Evolutionary conservation across 768 basidiomycete genomes (phyloP), one percentile per base, ranked within the genome.

Genomic region (Ramaria rubella): DNA sequence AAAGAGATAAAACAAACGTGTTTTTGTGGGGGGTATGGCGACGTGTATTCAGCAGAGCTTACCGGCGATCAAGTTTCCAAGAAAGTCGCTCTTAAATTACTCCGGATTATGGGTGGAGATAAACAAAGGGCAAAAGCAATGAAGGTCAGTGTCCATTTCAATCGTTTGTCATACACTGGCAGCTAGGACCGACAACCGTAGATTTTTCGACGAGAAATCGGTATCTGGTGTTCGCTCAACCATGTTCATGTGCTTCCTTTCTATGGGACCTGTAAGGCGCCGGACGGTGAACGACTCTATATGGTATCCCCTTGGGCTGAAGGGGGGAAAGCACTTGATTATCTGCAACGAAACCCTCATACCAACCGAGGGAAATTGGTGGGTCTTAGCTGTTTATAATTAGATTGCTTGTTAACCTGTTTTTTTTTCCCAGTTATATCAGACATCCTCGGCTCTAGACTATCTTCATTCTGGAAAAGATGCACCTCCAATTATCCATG

Each of bases 401-500:
- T n/a, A 33, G 9, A 4, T 24, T 12, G 4, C 29, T 3, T 4
- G 5, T 17, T 48, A n/a, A 48, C 26, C n/a, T n/a, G 1, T 24
- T 7, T 11, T 15, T 11, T 17, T 17, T 1, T 30, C 19, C 19
- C 29, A 51, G 49, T 31, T 51, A 23, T 24, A 36, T 23, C 27
- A 51, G 21, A 51, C 49, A 3, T 14, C 49, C 6, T 21, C 4
- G 17, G 49, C 49, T 33, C 49, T 51, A 7, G 31, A 31, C 31
- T 51, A 51, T 51, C 49, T 51, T 23, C 49, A 50, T 34, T 50
- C 49, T 34, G 49, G 49, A 30, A 34, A 50, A 50, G 29, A 50
- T 34, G 49, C n/a, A 15, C 49, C 49, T 5, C 29, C 27, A 15
- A 34, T 50, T 3, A 29, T 50, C 15, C 49, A 50, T 19, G 49